Conservation (phyloP, 768 basidiomycete species). For the Collybiopsis confluens region DNA sequence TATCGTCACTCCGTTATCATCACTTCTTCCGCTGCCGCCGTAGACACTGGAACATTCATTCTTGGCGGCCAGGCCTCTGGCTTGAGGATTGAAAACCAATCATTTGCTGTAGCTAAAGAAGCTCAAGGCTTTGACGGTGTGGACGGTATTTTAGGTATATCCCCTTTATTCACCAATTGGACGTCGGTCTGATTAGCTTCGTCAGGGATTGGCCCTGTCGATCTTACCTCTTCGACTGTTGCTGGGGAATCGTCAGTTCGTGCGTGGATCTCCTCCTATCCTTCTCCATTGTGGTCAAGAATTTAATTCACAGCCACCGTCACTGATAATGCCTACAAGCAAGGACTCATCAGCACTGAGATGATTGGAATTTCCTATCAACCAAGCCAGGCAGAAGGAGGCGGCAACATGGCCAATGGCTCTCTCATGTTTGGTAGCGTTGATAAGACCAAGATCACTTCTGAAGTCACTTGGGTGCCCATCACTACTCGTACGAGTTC, state of each 20-base stretch:
- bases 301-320: slow-evolving; percentile 35
- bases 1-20: not conserved
- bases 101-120: slow-evolving; percentile 40
- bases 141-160: slow-evolving; percentile 48
- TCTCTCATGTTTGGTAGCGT: slow-evolving; percentile 49
- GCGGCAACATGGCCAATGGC: slow-evolving; percentile 34
- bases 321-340: slow-evolving; percentile 47
- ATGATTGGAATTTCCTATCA: slow-evolving; percentile 49
- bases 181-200: slow-evolving; percentile 18
- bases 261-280: slow-evolving; percentile 24
- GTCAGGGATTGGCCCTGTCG: slow-evolving; percentile 56
- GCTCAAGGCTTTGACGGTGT: slow-evolving; percentile 40
- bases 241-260: slow-evolving; percentile 25
- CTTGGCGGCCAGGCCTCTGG: slow-evolving; percentile 3
- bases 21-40: not conserved
- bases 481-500: slow-evolving; percentile 27
- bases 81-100: slow-evolving; percentile 42
- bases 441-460: slow-evolving; percentile 28
- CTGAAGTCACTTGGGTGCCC: slow-evolving; percentile 39
- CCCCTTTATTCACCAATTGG: slow-evolving; percentile 42
- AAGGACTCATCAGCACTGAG: slow-evolving; percentile 34
- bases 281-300: not conserved
- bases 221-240: slow-evolving; percentile 35
- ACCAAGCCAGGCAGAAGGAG: slow-evolving; percentile 38
- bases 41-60: slow-evolving; percentile 20